Evolutionary conservation across 208 protist genomes (phyloP).

Genomic region (Blechomonas ayalai): DNA sequence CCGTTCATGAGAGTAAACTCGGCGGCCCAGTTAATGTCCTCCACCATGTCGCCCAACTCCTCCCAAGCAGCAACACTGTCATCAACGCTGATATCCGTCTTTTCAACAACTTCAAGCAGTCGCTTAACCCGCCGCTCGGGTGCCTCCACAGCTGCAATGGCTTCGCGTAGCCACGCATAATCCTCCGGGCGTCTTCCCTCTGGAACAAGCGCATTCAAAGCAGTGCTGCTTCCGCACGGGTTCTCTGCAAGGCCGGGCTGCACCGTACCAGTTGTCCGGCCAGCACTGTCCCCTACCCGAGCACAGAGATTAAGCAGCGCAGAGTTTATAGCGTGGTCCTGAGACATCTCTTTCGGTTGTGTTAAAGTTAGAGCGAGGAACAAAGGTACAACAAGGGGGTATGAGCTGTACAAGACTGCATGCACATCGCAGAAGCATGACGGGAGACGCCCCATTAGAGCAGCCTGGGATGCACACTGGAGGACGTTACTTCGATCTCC

Average conservation of each 20-base stretch:
- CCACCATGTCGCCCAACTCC: constrained; percentile 80
- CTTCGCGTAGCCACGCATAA: constrained; percentile 62
- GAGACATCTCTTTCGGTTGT: constrained; percentile 30
- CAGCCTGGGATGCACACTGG: too few relatives aligned
- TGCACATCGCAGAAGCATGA: too few relatives aligned
- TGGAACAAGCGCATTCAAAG: too few relatives aligned
- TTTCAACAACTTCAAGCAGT: constrained; percentile 20
- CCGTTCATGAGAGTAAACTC: constrained; percentile 78
- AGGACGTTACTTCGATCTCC: too few relatives aligned
- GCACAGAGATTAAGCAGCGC: constrained; percentile 43
- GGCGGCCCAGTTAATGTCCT: constrained; percentile 84
- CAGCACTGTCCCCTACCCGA: constrained; percentile 9
- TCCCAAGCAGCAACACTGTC: constrained; percentile 24
- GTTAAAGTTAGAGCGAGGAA: constrained; percentile 3
- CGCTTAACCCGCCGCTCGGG: constrained; percentile 57
- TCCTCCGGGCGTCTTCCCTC: constrained; percentile 15
- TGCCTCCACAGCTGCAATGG: constrained; percentile 60
- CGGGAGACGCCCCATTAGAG: too few relatives aligned
- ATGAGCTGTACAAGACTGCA: too few relatives aligned
- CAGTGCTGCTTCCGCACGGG: constrained; percentile 8
- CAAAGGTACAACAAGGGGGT: background rate
- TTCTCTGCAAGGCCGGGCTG: background rate
- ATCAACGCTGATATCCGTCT: constrained; percentile 17
- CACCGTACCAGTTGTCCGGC: background rate
- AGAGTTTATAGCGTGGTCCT: constrained; percentile 34